Base-by-base conservation (phyloP, 192 early-diverging fungal genomes). In the Funneliformis mosseae region DNA sequence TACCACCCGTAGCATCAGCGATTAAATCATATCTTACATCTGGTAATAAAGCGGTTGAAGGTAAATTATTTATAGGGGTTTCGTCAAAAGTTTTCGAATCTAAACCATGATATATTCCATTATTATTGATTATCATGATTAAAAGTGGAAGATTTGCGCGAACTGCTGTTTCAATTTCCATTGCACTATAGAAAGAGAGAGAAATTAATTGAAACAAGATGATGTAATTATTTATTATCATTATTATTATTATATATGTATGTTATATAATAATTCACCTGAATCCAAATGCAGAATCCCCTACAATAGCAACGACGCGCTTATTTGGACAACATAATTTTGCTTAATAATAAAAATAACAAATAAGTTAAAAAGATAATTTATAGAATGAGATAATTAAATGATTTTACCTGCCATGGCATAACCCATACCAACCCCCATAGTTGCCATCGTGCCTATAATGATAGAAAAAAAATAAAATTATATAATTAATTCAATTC, bases 211-310 rank as follows among this genome's bases (percentile, higher is more conserved):
- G 33, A 11, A 23, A 9, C 12, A 27, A 81, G 18, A 61, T 45
- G n/a, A 27, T n/a, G n/a, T n/a, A n/a, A n/a, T n/a, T n/a, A n/a
- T n/a, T n/a, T n/a, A n/a, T n/a, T n/a, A n/a, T n/a, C n/a, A n/a
- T n/a, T n/a, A n/a, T n/a, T n/a, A n/a, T n/a, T 5, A 61, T 50
- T 16, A 3, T 41, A 21, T 59, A 60, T 59, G 1, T 27, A n/a
- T n/a, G n/a, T 10, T 8, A 38, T 23, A 28, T 69, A 67, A 14
- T 50, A 41, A 33, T 62, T 77, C 76, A 87, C 86, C 85, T 92
- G 77, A 94, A 94, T 11, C 93, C 93, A 88, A 94, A 94, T 1
- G 93, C 93, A 41, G 92, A 93, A 84, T 94, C 93, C 55, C 93
- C 93, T 9, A 91, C 90, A 28, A 94, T 85, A 14, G 90, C 88